Evolutionary conservation across 2,329 filamentous ascomycete genomes (phyloP).

Genomic region (Penicillium sp.): DNA sequence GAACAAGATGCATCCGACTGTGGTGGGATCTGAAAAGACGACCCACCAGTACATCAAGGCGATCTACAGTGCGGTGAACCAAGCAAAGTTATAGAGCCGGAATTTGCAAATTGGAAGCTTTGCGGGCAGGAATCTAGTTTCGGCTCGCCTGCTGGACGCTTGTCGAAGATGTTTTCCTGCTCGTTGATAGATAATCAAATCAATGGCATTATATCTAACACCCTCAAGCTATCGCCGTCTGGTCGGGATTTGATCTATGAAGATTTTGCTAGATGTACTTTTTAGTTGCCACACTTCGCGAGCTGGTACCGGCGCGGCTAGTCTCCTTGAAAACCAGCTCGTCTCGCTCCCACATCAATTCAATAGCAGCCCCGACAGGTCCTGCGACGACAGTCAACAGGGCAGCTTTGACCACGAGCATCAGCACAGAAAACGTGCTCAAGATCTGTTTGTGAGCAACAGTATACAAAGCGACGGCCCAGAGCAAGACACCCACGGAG

Average conservation of each 20-base stretch:
- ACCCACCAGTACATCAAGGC: slow-evolving; percentile 27
- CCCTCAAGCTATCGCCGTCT: no score
- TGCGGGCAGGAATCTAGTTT: no score
- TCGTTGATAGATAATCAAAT: no score
- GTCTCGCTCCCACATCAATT: slow-evolving; percentile 48
- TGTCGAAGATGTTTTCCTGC: no score
- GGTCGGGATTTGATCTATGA: not conserved
- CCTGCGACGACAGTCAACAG: slow-evolving; percentile 37
- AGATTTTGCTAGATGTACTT: slow-evolving; percentile 16
- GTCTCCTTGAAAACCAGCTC: slow-evolving; percentile 36
- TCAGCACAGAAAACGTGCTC: slow-evolving; percentile 19
- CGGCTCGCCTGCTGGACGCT: no score
- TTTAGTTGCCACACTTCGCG: slow-evolving; percentile 18
- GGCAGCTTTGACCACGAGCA: slow-evolving; percentile 31
- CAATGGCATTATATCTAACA: no score
- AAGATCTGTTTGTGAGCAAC: slow-evolving; percentile 25
- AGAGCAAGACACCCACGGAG: slow-evolving; percentile 39
- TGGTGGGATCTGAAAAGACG: slow-evolving; percentile 23
- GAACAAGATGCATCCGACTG: slow-evolving; percentile 39
- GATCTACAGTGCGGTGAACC: slow-evolving; percentile 25
- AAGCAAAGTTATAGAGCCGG: not conserved
- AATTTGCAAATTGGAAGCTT: not conserved
- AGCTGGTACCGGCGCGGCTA: slow-evolving; percentile 29
- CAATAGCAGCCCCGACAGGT: slow-evolving; percentile 41
- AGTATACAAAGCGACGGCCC: slow-evolving; percentile 38